These are phyloP conservation scores for Yamadazyma insecticola DNA, from an alignment of 805 yeast genomes.

Conservation along the genomic window DNA sequence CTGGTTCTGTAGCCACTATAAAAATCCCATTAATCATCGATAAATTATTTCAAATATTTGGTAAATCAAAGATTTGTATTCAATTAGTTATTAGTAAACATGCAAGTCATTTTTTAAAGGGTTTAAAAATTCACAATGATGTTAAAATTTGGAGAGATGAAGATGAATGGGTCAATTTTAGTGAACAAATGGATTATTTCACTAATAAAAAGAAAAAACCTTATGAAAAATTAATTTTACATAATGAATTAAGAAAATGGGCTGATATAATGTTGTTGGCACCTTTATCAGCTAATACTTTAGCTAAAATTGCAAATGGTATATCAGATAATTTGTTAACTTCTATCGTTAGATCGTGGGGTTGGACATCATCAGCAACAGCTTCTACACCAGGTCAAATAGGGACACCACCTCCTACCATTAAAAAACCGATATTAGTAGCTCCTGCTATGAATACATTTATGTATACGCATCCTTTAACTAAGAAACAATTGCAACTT, in stretches of 20 bases:
- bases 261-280: constrained; percentile 45
- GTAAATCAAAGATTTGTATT: constrained; percentile 63
- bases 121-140: constrained; percentile 58
- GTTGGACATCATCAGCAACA: constrained; percentile 10
- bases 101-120: constrained; percentile 65
- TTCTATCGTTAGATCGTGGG: constrained; percentile 40
- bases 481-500: constrained; percentile 34
- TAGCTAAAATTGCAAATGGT: constrained; percentile 42
- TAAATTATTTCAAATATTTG: constrained; percentile 76
- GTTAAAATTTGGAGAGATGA: constrained; percentile 88
- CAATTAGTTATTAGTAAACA: constrained; percentile 82
- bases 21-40: constrained; percentile 88
- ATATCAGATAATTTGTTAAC: constrained; percentile 41
- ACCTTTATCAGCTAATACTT: constrained; percentile 42
- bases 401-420: constrained; percentile 3
- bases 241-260: constrained; percentile 43
- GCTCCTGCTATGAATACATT: constrained; percentile 48
- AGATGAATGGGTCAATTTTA: constrained; percentile 77
- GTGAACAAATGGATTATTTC: constrained; percentile 17
- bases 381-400: constrained; percentile 4
- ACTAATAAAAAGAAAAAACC: constrained; percentile 26
- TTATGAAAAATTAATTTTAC: constrained; percentile 34
- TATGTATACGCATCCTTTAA: constrained; percentile 45
- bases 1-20: constrained; percentile 96
- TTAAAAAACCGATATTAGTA: constrained; percentile 39